Percentiles rank a stretch among this genome's conserved stretches.
phyloP scores from a whole-genome alignment of 2,329 filamentous ascomycete genomes.

The Microcera coccophila region DNA sequence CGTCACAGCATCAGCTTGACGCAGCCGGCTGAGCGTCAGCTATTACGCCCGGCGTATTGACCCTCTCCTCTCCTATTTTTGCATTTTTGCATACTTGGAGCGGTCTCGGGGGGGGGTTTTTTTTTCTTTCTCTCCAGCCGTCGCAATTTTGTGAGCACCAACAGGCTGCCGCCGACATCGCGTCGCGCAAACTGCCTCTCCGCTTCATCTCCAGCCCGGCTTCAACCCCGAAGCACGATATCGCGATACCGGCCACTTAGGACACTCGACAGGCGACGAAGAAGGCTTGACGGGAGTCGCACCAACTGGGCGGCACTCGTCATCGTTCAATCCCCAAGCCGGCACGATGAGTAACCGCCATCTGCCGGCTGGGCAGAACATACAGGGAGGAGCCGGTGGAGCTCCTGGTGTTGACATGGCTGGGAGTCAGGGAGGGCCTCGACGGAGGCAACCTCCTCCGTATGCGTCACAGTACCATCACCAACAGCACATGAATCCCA shows the following conservation, averaged over 20 bases:
- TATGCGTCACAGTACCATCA: conserved; percentile 38
- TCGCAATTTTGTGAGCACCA: conserved; percentile 16
- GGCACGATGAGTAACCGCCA: conserved; percentile 74
- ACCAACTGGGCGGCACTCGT: conserved; percentile 33
- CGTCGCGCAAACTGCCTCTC: conserved; percentile 19
- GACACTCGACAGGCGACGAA: conserved; percentile 15
- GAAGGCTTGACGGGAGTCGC: conserved; percentile 31
- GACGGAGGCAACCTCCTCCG: conserved; percentile 36
- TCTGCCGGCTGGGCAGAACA: conserved; percentile 72
- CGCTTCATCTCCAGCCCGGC: conserved; percentile 5
- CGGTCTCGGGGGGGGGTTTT: not conserved
- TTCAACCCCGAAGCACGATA: conserved; percentile 21
- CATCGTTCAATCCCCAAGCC: conserved; percentile 49
- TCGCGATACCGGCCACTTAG: conserved; percentile 8
- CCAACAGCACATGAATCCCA: conserved; percentile 42
- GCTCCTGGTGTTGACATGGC: conserved; percentile 35
- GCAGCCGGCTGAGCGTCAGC: conserved; percentile 14
- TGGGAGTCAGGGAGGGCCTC: conserved; percentile 35
- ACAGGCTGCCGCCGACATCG: conserved; percentile 17
- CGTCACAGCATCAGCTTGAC: conserved; percentile 23
- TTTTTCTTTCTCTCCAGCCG: conserved; percentile 7
- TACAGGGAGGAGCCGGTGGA: conserved; percentile 43
- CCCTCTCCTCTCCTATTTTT: conserved; percentile 8
- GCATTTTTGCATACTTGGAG: conserved; percentile 4
- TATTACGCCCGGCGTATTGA: conserved; percentile 4